Percentiles rank a stretch among this genome's conserved stretches.
These are phyloP conservation scores for Meyerozyma sp. DNA, from an alignment of 1,139 yeast genomes.

Conservation along the genomic window DNA sequence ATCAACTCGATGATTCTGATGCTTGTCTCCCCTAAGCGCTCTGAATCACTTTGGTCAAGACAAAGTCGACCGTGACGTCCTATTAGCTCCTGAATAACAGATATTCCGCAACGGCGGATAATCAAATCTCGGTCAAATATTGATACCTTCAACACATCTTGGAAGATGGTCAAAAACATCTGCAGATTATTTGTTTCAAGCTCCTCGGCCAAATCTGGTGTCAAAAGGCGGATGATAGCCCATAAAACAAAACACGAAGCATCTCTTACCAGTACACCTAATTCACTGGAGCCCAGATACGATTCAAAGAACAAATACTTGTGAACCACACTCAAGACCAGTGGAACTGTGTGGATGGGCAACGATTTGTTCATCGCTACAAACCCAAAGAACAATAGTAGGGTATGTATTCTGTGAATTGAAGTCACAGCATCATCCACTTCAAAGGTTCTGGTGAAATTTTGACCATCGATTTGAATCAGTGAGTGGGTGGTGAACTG, in stretches of 20 bases:
- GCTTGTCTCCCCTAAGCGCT: conserved; percentile 27
- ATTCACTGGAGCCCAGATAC: conserved; percentile 38
- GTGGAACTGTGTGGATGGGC: conserved; percentile 20
- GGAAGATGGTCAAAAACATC: conserved; percentile 22
- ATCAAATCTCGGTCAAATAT: conserved; percentile 71
- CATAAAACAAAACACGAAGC: conserved; percentile 70
- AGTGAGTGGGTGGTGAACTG: background rate
- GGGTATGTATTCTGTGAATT: conserved; percentile 30
- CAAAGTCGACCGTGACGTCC: conserved; percentile 47
- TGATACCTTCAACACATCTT: conserved; percentile 46
- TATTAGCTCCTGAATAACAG: conserved; percentile 79
- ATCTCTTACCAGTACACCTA: conserved; percentile 73
- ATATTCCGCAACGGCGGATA: conserved; percentile 76
- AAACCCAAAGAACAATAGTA: conserved; percentile 33
- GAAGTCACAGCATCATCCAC: conserved; percentile 11
- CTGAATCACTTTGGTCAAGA: conserved; percentile 11
- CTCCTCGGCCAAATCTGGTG: conserved; percentile 7
- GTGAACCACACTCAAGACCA: conserved; percentile 27
- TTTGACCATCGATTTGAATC: background rate
- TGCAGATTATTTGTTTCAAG: conserved; percentile 9
- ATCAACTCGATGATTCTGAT: conserved; percentile 56
- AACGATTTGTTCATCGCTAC: conserved; percentile 23
- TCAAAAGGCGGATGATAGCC: conserved; percentile 30
- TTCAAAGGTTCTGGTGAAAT: background rate
- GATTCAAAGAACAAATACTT: conserved; percentile 52